phyloP scores from a whole-genome alignment of 2,329 filamentous ascomycete genomes.

The Fusarium sp. region DNA sequence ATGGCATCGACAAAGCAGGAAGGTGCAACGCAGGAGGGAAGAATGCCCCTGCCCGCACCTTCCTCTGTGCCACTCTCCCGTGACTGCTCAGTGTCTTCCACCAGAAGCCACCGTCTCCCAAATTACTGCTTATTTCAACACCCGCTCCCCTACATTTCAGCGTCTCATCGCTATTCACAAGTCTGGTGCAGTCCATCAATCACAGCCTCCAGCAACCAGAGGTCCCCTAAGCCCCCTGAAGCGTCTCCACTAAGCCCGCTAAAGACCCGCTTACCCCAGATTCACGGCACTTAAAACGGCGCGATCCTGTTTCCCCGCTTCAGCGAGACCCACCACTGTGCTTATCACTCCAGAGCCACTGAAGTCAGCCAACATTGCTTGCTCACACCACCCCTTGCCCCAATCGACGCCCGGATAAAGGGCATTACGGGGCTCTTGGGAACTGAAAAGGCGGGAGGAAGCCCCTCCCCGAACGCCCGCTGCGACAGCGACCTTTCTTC shows the following conservation, averaged over 20 bases:
- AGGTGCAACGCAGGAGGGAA: slow-evolving; percentile 17
- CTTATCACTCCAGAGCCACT: slow-evolving; percentile 15
- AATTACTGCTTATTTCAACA: slow-evolving; percentile 4
- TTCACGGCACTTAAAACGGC: slow-evolving; percentile 30
- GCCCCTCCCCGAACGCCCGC: neutral
- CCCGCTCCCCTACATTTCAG: slow-evolving; percentile 8
- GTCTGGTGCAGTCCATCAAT: slow-evolving; percentile 18
- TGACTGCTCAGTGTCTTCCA: neutral
- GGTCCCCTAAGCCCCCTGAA: slow-evolving; percentile 13
- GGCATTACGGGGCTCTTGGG: slow-evolving; percentile 7
- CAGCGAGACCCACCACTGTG: slow-evolving; percentile 6
- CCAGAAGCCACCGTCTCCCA: neutral
- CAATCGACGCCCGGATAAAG: slow-evolving; percentile 5
- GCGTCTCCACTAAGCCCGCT: slow-evolving; percentile 29
- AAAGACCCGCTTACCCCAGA: slow-evolving; percentile 38
- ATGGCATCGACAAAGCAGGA: neutral
- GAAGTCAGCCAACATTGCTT: slow-evolving; percentile 1
- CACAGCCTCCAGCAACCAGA: slow-evolving; percentile 23
- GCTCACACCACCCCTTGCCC: slow-evolving; percentile 9
- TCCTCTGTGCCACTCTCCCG: neutral
- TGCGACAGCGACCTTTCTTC: neutral
- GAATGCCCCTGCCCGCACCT: neutral
- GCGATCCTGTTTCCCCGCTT: slow-evolving; percentile 25
- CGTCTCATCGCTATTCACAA: slow-evolving; percentile 15
- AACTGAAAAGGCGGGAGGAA: neutral